Percentiles rank a stretch among this genome's conserved stretches.
Conservation (phyloP, 73 alveolate species). For the Paramecium sexaurelia region DNA sequence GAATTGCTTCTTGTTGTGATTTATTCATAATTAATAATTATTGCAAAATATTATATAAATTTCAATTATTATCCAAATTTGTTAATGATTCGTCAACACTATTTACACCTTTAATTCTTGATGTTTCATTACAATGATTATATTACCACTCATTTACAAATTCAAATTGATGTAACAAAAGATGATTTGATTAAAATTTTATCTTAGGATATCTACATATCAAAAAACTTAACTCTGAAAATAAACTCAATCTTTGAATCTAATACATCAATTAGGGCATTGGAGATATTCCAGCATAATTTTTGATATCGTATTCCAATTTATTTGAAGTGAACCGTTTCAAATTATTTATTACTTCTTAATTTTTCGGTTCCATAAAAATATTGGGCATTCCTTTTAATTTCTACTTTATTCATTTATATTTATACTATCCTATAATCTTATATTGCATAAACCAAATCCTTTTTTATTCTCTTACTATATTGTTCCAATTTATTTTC, state of each 20-base stretch:
- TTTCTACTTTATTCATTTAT: not conserved
- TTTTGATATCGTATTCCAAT: slow-evolving; percentile 16
- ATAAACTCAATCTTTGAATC: not conserved
- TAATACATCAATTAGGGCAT: not conserved
- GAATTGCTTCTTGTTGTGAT: slow-evolving; percentile 35
- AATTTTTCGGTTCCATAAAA: not conserved
- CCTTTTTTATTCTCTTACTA: not conserved
- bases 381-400: not conserved
- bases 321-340: slow-evolving; percentile 29
- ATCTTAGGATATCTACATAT: not conserved
- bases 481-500: not conserved
- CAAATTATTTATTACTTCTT: not conserved
- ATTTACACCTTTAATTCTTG: not conserved
- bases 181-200: not conserved
- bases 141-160: not conserved
- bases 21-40: not conserved
- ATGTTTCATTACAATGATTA: not conserved
- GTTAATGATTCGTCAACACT: not conserved
- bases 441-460: not conserved
- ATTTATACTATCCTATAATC: slow-evolving; percentile 13
- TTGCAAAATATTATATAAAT: not conserved
- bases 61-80: not conserved
- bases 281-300: slow-evolving; percentile 15
- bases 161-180: not conserved
- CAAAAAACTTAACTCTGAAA: not conserved